These are phyloP conservation scores for Naganishia vishniacii DNA, from an alignment of 768 basidiomycete genomes.

Conservation along the genomic window DNA sequence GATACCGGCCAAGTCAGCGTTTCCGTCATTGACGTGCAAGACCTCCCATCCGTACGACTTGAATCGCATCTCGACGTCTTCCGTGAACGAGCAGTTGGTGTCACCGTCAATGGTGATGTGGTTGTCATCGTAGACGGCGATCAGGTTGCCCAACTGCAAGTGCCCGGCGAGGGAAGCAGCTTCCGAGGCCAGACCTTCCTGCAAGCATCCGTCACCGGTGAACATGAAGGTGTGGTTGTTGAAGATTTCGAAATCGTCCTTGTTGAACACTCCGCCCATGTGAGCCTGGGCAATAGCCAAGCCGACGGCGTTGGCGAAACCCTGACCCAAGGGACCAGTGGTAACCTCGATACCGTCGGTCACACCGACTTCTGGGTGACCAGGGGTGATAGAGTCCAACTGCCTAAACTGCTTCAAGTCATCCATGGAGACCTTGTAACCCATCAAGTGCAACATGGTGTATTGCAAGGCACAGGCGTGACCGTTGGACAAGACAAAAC, in stretches of 20 bases:
- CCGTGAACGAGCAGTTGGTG: constrained; percentile 87
- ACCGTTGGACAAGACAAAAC: constrained; percentile 95
- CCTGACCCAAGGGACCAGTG: constrained; percentile 89
- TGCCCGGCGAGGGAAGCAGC: constrained; percentile 86
- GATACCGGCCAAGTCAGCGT: constrained; percentile 72
- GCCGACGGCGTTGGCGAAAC: constrained; percentile 87
- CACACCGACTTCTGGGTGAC: constrained; percentile 76
- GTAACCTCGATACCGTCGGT: constrained; percentile 73
- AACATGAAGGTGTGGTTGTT: constrained; percentile 89
- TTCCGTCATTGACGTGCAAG: constrained; percentile 72
- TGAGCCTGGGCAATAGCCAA: constrained; percentile 90
- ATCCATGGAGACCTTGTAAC: constrained; percentile 85
- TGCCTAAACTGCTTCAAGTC: constrained; percentile 93
- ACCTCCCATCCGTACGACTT: constrained; percentile 91
- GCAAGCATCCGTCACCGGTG: constrained; percentile 89
- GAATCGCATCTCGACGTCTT: constrained; percentile 84
- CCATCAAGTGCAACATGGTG: constrained; percentile 80
- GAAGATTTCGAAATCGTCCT: constrained; percentile 66
- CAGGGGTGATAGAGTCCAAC: constrained; percentile 80
- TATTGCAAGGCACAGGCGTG: constrained; percentile 87
- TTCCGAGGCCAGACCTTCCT: constrained; percentile 93
- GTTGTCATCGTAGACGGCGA: constrained; percentile 93
- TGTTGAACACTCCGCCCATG: constrained; percentile 82
- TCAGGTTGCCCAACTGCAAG: constrained; percentile 84
- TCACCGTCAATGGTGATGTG: constrained; percentile 96